A percentile compares a stretch with the other conserved stretches of the same genome.
Evolutionary conservation across 257 asterid genomes (phyloP).

Genomic region (Cordia subcordata): DNA sequence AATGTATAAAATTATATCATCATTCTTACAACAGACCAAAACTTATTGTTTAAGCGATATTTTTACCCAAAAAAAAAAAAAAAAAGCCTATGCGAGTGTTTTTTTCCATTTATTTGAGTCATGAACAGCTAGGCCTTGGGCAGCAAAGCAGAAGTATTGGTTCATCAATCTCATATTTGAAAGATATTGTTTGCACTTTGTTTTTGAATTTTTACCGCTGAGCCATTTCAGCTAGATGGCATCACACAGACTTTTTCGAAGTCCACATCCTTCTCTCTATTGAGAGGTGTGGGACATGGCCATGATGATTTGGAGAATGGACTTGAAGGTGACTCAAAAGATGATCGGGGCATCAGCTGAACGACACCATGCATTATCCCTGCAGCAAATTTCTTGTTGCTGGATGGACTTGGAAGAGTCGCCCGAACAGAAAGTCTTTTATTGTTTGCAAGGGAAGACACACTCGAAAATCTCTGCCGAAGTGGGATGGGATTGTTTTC

Average conservation of each 20-base stretch:
- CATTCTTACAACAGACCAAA: too few species aligned
- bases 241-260: constrained; percentile 10
- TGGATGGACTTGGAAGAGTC: constrained; percentile 47
- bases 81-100: too few species aligned
- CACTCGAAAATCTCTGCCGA: constrained; percentile 49
- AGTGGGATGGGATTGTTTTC: constrained; percentile 49
- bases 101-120: constrained; percentile 14
- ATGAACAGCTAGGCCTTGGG: constrained; percentile 48
- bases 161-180: constrained; percentile 52
- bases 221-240: constrained; percentile 21
- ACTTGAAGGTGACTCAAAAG: constrained; percentile 45
- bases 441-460: constrained; percentile 43
- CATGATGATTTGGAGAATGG: constrained; percentile 51
- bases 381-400: constrained; percentile 52
- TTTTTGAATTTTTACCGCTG: constrained; percentile 20
- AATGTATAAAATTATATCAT: too few species aligned
- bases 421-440: constrained; percentile 33
- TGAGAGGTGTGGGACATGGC: constrained; percentile 38
- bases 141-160: constrained; percentile 64
- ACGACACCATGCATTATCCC: constrained; percentile 53
- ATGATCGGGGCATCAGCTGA: constrained; percentile 39
- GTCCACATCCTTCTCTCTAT: constrained; percentile 17
- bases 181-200: constrained; percentile 43
- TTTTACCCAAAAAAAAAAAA: too few species aligned
- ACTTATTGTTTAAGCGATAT: not conserved